A percentile compares a stretch with the other conserved stretches of the same genome.
Evolutionary conservation across 306 rosid genomes (phyloP).

Genomic region (Vigna hirtella): DNA sequence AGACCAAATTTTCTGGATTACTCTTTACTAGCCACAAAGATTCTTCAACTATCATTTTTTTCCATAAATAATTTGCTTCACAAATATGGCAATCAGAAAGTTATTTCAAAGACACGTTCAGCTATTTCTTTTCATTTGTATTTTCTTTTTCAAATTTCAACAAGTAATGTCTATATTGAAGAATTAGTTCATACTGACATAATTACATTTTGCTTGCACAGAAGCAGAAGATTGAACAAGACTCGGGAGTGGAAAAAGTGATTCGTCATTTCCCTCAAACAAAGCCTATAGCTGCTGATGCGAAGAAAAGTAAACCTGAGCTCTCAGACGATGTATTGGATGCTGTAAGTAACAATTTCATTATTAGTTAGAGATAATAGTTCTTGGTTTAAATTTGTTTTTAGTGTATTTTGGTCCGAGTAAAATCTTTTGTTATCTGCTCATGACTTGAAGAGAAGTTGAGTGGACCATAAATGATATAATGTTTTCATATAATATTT

Average conservation of each 20-base stretch:
- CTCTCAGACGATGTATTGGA: constrained; percentile 67
- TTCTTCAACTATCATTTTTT: constrained; percentile 1
- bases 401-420: no score
- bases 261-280: constrained; percentile 77
- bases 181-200: constrained; percentile 18
- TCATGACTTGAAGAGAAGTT: no score
- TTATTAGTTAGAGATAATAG: not conserved
- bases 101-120: constrained; percentile 18
- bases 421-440: no score
- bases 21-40: constrained; percentile 13
- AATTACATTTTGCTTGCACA: constrained; percentile 51
- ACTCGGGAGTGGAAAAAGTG: constrained; percentile 52
- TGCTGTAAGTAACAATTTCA: constrained; percentile 61
- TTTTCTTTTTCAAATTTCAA: constrained; percentile 29
- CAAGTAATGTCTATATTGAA: constrained; percentile 9
- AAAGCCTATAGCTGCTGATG: constrained; percentile 57
- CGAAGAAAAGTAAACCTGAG: constrained; percentile 49
- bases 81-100: constrained; percentile 28
- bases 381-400: not conserved
- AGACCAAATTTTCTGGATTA: not conserved
- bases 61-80: constrained; percentile 11
- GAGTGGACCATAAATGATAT: no score
- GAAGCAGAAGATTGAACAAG: constrained; percentile 74
- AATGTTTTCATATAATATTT: no score
- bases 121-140: not conserved